phyloP scores from a whole-genome alignment of 176 grass and related monocot species.

The Thalia dealbata region DNA sequence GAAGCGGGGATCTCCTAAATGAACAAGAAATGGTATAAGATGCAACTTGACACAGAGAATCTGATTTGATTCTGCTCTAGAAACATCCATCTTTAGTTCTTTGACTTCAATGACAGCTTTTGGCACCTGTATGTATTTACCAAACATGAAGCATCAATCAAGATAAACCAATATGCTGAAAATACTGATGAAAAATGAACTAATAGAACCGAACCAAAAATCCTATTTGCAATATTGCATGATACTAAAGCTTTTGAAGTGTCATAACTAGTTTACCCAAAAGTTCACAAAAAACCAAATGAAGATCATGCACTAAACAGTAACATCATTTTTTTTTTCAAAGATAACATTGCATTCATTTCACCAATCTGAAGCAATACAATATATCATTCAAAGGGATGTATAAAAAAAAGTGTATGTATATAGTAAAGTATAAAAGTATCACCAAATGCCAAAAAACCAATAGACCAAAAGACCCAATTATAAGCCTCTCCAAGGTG shows the following conservation, averaged over 20 bases:
- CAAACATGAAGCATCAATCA: neutral
- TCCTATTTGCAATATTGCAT: neutral
- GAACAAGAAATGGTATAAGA: slow-evolving; percentile 19
- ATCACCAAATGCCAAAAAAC: no score
- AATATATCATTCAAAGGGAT: no score
- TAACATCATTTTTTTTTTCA: no score
- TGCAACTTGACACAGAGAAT: slow-evolving; percentile 8
- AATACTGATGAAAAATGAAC: neutral
- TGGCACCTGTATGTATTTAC: slow-evolving; percentile 6
- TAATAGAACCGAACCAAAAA: neutral
- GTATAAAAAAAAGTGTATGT: no score
- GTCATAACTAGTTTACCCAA: no score
- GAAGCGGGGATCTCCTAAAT: slow-evolving; percentile 7
- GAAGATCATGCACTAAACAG: no score
- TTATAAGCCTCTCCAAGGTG: no score
- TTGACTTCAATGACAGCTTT: slow-evolving; percentile 18
- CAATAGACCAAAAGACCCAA: no score
- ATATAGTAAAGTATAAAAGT: no score
- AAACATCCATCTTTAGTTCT: slow-evolving; percentile 33
- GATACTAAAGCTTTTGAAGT: neutral
- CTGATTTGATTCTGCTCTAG: slow-evolving; percentile 22
- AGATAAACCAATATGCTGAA: neutral
- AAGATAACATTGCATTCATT: no score
- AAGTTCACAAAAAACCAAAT: no score
- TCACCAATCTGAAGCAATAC: no score